Percentiles rank a stretch among this genome's conserved stretches.
Conservation (phyloP, 352 stramenopile genomes). For the Phytophthora foliorum region DNA sequence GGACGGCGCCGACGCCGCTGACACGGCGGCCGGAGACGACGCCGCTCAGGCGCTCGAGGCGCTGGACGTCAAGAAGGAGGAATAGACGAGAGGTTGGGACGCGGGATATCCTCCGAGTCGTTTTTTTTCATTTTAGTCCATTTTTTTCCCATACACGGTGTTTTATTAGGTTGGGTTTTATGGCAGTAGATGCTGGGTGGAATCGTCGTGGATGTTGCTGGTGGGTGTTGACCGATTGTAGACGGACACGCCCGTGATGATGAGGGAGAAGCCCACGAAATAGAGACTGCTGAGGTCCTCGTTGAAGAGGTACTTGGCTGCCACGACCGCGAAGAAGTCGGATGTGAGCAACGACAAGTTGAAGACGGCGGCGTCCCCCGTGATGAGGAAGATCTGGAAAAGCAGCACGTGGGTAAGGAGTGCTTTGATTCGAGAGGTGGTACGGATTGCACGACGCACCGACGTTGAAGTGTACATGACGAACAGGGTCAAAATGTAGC, state of each 20-base stretch:
- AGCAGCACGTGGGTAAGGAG: neutral
- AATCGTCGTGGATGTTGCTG: constrained; percentile 46
- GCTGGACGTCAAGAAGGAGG: constrained; percentile 94
- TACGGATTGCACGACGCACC: constrained; percentile 51
- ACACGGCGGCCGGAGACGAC: constrained; percentile 94
- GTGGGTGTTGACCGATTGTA: constrained; percentile 72
- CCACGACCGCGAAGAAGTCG: constrained; percentile 95
- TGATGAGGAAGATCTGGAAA: constrained; percentile 68
- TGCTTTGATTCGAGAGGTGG: neutral
- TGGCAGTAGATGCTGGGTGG: constrained; percentile 18
- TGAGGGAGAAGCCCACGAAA: constrained; percentile 89
- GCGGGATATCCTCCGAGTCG: no score
- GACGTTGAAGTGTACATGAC: constrained; percentile 94
- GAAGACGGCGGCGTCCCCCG: constrained; percentile 95
- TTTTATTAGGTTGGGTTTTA: constrained; percentile 11
- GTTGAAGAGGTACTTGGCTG: constrained; percentile 90
- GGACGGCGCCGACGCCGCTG: constrained; percentile 91
- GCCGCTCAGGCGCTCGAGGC: constrained; percentile 92
- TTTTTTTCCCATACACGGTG: constrained; percentile 35
- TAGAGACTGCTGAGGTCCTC: constrained; percentile 84
- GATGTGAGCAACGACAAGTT: constrained; percentile 97
- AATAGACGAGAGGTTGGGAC: no score
- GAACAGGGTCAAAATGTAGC: constrained; percentile 88
- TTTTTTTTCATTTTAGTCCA: constrained; percentile 45
- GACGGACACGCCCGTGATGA: constrained; percentile 74